Base-by-base conservation (phyloP, 73 alveolate genomes). In the Durusdinium trenchii region DNA sequence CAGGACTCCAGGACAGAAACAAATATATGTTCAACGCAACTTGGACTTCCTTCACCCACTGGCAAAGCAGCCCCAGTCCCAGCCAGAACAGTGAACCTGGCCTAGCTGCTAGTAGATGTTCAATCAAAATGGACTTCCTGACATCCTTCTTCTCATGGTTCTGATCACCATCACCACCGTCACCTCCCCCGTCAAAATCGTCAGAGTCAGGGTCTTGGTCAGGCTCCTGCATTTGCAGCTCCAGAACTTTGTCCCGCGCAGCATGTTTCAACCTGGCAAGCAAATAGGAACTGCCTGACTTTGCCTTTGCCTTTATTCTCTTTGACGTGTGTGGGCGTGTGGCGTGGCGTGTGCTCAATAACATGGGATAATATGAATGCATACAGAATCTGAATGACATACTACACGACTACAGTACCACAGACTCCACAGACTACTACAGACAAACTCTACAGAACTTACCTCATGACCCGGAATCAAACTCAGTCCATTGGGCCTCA, bases 181-280 rank as follows among this genome's bases (percentile, higher is more conserved):
- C 69, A 47, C 48, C 90, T 5, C 38, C 90, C 4, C 9, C 62
- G n/a, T 79, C 90, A 32, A 2, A 45, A 26, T 79, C 90, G 23
- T 47, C 32, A 7, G 20, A 43, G 30, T 79, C 52, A 3, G 26
- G 6, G 1, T 2, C 48, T 1, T 1, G 69, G 48, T 32, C 69
- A 6, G 90, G 69, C 1, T 46, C 48, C 26, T 6, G 32, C 30
- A 79, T n/a, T n/a, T n/a, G 69, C 69, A 46, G 9, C 1, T 6
- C 69, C 28, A 28, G 28, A 47, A 47, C 69, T 28, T 79, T 79
- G 9, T 45, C 67, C 20, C 90, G 69, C 10, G 69, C 30, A 45
- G 90, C 64, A 79, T 79, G 90, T 28, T 79, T 79, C 60, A 79
- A 46, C 90, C 90, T 79, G 90, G 23, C 60, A 57, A 57, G 69